A percentile compares a stretch with the other conserved stretches of the same genome.
Conservation (phyloP, 768 basidiomycete species). For the Paxillus involutus region DNA sequence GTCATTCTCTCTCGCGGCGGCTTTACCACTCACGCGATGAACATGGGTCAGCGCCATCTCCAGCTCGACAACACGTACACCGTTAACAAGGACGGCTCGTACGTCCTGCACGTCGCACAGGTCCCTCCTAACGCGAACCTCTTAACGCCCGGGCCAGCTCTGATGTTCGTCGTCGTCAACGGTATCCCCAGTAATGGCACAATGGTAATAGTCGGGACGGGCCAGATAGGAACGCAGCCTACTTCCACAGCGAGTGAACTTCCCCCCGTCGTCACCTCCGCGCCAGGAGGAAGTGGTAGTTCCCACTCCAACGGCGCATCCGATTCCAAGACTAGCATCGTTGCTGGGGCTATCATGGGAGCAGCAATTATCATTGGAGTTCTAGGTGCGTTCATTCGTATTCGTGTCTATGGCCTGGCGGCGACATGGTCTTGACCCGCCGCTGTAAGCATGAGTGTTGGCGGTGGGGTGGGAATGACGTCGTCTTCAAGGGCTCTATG, state of each 20-base stretch:
- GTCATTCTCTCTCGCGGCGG: slow-evolving; percentile 84
- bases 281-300: not conserved
- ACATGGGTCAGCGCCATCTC: slow-evolving; percentile 81
- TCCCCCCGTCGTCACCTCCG: slow-evolving; percentile 35
- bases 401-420: not conserved
- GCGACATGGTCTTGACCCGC: not conserved
- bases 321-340: not conserved
- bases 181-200: slow-evolving; percentile 84
- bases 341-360: not conserved
- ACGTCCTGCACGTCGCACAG: slow-evolving; percentile 79
- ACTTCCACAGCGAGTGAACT: slow-evolving; percentile 42
- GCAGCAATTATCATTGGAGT: not conserved
- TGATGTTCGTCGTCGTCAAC: slow-evolving; percentile 79
- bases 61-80: slow-evolving; percentile 87
- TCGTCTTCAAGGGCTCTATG: slow-evolving; percentile 12
- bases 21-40: slow-evolving; percentile 84
- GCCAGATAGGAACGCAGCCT: slow-evolving; percentile 73
- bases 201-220: slow-evolving; percentile 76
- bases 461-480: not conserved
- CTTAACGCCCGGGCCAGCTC: slow-evolving; percentile 85
- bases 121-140: slow-evolving; percentile 82
- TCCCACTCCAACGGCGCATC: not conserved
- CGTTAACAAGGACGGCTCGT: slow-evolving; percentile 73
- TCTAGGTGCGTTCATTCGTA: not conserved
- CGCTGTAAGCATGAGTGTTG: not conserved